Base-by-base conservation (phyloP, 345 rosid species). In the Gossypium herbaceum region DNA sequence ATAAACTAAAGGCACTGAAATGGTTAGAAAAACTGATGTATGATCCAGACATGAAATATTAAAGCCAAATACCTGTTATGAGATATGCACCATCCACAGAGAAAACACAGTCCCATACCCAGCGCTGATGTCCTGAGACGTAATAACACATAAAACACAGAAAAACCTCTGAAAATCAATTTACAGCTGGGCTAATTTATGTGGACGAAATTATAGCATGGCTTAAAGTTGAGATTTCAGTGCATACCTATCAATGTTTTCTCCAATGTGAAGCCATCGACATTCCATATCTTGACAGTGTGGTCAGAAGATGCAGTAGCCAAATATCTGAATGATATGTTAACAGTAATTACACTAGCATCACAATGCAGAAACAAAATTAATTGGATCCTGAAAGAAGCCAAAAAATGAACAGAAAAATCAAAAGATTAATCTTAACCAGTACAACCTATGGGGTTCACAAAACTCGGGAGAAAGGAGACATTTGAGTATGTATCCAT, bases 31-130 rank as follows among this genome's bases (percentile, higher is more conserved):
- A 50, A 27, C 43, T 2, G 15, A 58, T 25, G 22, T 17, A 68
- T 24, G 41, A 68, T 69, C 0, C 29, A 20, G 45, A 69, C 34
- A 67, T 69, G 24, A 19, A 41, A 58, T 19, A 19, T 55, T 34
- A 72, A 72, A 56, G 51, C 19, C 11, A 64, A 65, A 66, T 75
- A 92, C 97, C 97, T 84, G 99, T 93, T 58, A 95, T 90, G 62
- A 93, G 90, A 84, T 87, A 95, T 66, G 97, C 98, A 71, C 98
- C 99, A 75, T 95, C 99, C 16, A 93, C 99, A 3, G 98, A 95
- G 85, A 95, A 95, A 82, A 93, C 97, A 43, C 97, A 93, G 82
- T 95, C 98, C 99, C 98, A 93, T 0, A 95, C 97, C 98, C 99
- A 95, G 66, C 97, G 93, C 59, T 84, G 87, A 77, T 95, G 99